phyloP scores from a whole-genome alignment of 495 filamentous ascomycete genomes.

The Aspergillus mulundensis region DNA sequence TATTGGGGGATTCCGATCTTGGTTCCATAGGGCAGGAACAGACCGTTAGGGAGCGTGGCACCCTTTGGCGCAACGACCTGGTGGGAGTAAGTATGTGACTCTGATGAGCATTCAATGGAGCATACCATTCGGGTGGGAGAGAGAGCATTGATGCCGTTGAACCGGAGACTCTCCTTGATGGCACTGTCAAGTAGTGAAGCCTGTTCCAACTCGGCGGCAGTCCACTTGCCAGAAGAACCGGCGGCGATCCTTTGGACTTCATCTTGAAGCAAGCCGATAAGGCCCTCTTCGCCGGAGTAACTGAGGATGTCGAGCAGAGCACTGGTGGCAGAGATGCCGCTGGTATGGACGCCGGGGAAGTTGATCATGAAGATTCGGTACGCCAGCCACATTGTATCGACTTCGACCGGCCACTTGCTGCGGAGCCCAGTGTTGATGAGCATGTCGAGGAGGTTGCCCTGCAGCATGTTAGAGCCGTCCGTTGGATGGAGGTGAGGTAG shows the following conservation, averaged over 20 bases:
- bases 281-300: not conserved
- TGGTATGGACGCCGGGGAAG: conserved; percentile 14
- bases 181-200: conserved; percentile 11
- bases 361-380: conserved; percentile 16
- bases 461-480: not conserved
- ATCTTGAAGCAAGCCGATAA: conserved; percentile 1
- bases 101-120: not conserved
- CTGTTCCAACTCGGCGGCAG: conserved; percentile 7
- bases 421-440: conserved; percentile 10
- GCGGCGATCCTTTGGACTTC: conserved; percentile 4
- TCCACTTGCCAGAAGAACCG: conserved; percentile 1
- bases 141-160: conserved; percentile 14
- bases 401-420: conserved; percentile 13
- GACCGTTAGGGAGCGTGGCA: conserved; percentile 5
- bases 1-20: conserved; percentile 14
- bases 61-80: conserved; percentile 11
- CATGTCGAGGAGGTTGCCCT: conserved; percentile 11
- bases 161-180: conserved; percentile 12
- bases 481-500: not conserved
- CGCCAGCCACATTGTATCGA: conserved; percentile 10
- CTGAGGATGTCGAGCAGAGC: conserved; percentile 13
- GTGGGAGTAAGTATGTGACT: not conserved
- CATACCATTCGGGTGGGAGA: conserved; percentile 9
- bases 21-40: conserved; percentile 9
- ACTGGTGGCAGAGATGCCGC: conserved; percentile 12